Conservation (phyloP, 2,329 filamentous ascomycete species). For the Colletotrichum truncatum region DNA sequence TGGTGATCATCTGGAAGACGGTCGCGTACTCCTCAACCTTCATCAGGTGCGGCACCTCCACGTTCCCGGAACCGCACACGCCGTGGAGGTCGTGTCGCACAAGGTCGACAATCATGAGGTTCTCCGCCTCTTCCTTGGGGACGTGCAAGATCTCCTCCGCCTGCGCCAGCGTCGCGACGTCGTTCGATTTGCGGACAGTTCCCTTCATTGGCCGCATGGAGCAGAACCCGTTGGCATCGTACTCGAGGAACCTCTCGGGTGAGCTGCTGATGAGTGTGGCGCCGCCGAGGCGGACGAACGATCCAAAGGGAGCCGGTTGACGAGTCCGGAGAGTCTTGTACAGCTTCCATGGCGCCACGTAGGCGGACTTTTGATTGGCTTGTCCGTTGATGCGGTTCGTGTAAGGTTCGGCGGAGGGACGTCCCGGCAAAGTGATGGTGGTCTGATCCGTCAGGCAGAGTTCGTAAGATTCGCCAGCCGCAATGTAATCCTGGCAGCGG, state of each 20-base stretch:
- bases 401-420: not conserved
- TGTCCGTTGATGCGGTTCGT: constrained; percentile 9
- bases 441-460: constrained; percentile 84
- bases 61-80: constrained; percentile 79
- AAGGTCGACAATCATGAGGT: constrained; percentile 97
- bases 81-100: constrained; percentile 93
- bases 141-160: constrained; percentile 79
- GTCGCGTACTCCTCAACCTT: constrained; percentile 90
- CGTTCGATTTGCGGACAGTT: constrained; percentile 82
- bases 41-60: constrained; percentile 81
- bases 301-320: constrained; percentile 87
- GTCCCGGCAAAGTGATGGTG: constrained; percentile 57
- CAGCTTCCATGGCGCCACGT: constrained; percentile 69
- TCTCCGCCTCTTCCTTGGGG: constrained; percentile 93
- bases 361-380: constrained; percentile 32
- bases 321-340: constrained; percentile 75
- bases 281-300: constrained; percentile 76
- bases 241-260: constrained; percentile 86
- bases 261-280: constrained; percentile 83
- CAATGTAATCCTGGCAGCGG: constrained; percentile 75
- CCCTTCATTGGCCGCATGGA: constrained; percentile 96
- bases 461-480: constrained; percentile 85
- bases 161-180: constrained; percentile 72
- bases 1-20: constrained; percentile 91
- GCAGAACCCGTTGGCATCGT: constrained; percentile 62